Conservation (phyloP, 345 rosid species). For the Rhodamnia rubescens region DNA sequence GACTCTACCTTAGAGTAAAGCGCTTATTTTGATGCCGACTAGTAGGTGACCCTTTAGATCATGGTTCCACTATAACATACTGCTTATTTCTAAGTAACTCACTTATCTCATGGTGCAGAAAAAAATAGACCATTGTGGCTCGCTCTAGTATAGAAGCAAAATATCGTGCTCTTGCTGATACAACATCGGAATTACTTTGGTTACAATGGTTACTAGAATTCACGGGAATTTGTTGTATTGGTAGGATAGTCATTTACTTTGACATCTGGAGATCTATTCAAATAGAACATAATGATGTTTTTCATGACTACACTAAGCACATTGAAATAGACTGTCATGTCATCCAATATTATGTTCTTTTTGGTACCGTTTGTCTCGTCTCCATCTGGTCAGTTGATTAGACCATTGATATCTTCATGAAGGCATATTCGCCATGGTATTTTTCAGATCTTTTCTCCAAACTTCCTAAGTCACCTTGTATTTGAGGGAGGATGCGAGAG, state of each 20-base stretch:
- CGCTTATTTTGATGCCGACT: neutral
- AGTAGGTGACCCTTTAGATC: neutral
- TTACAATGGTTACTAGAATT: neutral
- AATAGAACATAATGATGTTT: neutral
- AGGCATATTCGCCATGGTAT: neutral
- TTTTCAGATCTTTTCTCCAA: neutral
- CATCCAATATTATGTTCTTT: neutral
- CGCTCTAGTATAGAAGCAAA: too few species aligned
- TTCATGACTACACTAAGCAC: neutral
- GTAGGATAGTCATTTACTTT: neutral
- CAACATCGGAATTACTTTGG: neutral
- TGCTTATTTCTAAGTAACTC: neutral
- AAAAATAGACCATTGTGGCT: too few species aligned
- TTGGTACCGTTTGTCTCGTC: neutral
- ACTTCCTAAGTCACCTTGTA: neutral
- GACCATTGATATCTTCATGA: neutral
- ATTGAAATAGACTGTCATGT: neutral
- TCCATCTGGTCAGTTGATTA: too few species aligned
- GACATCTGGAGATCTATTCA: neutral
- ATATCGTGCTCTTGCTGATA: too few species aligned
- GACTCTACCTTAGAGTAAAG: neutral
- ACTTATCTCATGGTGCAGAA: neutral
- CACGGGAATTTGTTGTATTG: neutral
- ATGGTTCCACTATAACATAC: neutral
- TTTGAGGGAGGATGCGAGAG: neutral